These are phyloP conservation scores for Komagataella ulmi DNA, from an alignment of 805 yeast species.

Conservation along the genomic window DNA sequence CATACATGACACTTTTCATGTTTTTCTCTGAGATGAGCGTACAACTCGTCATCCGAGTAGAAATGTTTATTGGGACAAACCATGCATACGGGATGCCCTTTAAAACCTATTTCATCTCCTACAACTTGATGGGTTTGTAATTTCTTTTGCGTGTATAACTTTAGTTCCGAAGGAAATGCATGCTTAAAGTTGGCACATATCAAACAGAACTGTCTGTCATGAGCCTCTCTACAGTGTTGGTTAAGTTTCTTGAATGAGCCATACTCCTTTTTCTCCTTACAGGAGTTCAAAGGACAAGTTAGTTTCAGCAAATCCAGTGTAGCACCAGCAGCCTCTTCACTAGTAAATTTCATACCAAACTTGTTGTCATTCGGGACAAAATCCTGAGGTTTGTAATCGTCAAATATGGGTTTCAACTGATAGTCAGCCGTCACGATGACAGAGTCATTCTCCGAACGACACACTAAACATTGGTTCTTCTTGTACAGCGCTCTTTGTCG, in stretches of 20 bases:
- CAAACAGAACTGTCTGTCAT: slow-evolving; percentile 53
- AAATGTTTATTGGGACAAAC: slow-evolving; percentile 66
- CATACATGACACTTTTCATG: slow-evolving; percentile 91
- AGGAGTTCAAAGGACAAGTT: slow-evolving; percentile 35
- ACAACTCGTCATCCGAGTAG: slow-evolving; percentile 81
- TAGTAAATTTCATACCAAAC: slow-evolving; percentile 48
- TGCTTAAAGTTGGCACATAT: slow-evolving; percentile 69
- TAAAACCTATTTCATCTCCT: slow-evolving; percentile 72
- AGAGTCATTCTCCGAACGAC: slow-evolving; percentile 56
- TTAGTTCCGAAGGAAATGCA: slow-evolving; percentile 63
- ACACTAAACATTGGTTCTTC: slow-evolving; percentile 66
- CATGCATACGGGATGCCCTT: slow-evolving; percentile 81
- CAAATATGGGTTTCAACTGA: slow-evolving; percentile 20
- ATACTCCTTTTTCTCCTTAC: slow-evolving; percentile 14
- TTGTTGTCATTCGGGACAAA: slow-evolving; percentile 25
- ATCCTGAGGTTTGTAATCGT: slow-evolving; percentile 19
- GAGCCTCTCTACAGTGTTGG: slow-evolving; percentile 53
- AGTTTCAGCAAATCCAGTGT: slow-evolving; percentile 39
- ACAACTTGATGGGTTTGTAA: slow-evolving; percentile 54
- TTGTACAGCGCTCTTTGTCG: slow-evolving; percentile 72
- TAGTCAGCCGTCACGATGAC: slow-evolving; percentile 39
- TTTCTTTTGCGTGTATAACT: slow-evolving; percentile 44
- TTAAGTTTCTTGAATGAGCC: slow-evolving; percentile 43
- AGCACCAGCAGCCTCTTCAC: slow-evolving; percentile 27
- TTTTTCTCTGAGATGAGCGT: slow-evolving; percentile 62